Evolutionary conservation across 2,329 filamentous ascomycete species (phyloP).

Genomic region (Lasiodiplodia sp.): DNA sequence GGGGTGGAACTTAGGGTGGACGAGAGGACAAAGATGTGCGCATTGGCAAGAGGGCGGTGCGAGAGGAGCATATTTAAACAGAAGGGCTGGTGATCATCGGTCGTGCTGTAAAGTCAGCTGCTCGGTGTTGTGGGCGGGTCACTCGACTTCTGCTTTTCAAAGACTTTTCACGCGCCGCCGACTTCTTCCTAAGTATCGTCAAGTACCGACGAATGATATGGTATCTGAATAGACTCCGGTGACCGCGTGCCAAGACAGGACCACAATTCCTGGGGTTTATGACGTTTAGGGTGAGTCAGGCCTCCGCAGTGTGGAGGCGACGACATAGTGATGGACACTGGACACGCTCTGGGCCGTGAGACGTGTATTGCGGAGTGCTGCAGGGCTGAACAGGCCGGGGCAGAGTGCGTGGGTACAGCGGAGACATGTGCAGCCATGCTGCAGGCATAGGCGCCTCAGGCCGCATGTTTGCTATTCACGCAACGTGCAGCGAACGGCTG

Average conservation of each 20-base stretch:
- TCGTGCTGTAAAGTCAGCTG: conserved; percentile 9
- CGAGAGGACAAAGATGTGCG: background rate
- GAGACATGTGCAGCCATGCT: conserved; percentile 1
- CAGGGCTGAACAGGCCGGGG: conserved; percentile 8
- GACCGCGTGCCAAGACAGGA: conserved; percentile 12
- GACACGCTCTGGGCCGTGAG: conserved; percentile 14
- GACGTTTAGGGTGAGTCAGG: conserved; percentile 23
- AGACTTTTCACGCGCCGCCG: background rate
- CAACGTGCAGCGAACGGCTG: conserved; percentile 4
- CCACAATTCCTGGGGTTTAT: conserved; percentile 15
- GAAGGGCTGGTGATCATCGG: background rate
- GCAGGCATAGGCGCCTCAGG: background rate
- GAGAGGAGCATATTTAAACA: background rate
- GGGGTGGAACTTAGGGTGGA: background rate
- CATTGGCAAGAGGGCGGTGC: background rate
- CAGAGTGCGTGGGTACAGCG: background rate
- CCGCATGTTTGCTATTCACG: conserved; percentile 5
- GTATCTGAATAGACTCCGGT: conserved; percentile 6
- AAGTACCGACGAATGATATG: conserved; percentile 16
- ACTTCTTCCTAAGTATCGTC: background rate
- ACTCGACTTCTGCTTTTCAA: conserved; percentile 6
- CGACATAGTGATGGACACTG: background rate
- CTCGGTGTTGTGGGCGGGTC: conserved; percentile 25
- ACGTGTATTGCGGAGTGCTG: conserved; percentile 22
- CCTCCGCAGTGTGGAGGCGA: background rate